phyloP scores from a whole-genome alignment of 345 rosid species.

The Combretum micranthum region DNA sequence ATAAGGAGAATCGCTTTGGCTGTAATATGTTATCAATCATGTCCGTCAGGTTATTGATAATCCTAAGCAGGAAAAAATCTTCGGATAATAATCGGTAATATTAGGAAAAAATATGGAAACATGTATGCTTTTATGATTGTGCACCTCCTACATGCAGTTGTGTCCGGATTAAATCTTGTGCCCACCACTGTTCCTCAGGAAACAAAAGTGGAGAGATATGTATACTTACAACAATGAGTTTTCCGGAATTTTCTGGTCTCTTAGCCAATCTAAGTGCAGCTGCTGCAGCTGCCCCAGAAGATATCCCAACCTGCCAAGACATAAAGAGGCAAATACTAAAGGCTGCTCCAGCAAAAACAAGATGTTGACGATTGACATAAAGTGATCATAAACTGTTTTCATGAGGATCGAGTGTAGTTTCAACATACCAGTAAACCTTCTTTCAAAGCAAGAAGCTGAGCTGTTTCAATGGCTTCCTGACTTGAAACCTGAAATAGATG shows the following conservation, averaged over 20 bases:
- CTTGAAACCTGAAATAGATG: slow-evolving; percentile 32
- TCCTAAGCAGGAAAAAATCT: no score
- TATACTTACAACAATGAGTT: slow-evolving; percentile 46
- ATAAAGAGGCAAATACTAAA: not conserved
- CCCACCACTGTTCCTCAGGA: no score
- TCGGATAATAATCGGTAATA: no score
- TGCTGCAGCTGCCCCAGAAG: slow-evolving; percentile 52
- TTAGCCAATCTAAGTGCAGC: slow-evolving; percentile 45
- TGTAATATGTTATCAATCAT: no score
- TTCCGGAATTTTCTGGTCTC: slow-evolving; percentile 47
- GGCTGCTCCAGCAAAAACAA: not conserved
- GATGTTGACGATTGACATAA: no score
- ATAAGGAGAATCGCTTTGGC: no score
- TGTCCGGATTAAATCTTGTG: no score
- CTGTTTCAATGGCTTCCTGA: slow-evolving; percentile 42
- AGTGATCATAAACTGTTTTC: no score
- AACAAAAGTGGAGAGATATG: not conserved
- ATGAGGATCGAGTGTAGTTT: not conserved
- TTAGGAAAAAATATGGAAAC: no score
- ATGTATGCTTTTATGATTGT: no score
- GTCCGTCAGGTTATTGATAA: no score
- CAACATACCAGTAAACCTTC: slow-evolving; percentile 45
- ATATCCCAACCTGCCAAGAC: slow-evolving; percentile 39
- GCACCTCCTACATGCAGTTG: no score
- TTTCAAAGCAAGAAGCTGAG: slow-evolving; percentile 38